These are phyloP conservation scores for Solanum dulcamara DNA, from an alignment of 257 asterid genomes.

Conservation along the genomic window DNA sequence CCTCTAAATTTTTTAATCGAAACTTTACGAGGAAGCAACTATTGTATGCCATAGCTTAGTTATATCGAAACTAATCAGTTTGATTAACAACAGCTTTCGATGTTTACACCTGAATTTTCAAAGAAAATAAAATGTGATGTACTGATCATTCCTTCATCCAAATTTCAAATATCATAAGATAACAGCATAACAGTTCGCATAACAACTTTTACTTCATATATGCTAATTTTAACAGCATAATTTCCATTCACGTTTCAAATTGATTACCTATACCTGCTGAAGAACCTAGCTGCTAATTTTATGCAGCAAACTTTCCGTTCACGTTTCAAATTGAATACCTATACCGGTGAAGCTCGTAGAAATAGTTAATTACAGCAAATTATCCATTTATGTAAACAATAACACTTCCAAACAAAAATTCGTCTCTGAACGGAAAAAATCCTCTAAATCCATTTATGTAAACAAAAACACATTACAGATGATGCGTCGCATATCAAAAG, in stretches of 20 bases:
- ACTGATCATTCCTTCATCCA: not conserved
- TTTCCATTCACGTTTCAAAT: no score
- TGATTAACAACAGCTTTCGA: not conserved
- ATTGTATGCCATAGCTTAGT: not conserved
- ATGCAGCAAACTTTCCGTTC: not conserved
- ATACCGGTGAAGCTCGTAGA: not conserved
- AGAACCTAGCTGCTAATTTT: not conserved
- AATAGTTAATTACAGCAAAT: not conserved
- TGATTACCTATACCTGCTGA: no score
- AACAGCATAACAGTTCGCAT: not conserved
- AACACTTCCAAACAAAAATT: not conserved
- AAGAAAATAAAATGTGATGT: not conserved
- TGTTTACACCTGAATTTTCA: not conserved
- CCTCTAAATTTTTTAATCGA: not conserved
- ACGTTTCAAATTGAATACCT: not conserved
- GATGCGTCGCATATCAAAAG: not conserved
- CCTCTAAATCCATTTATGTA: not conserved
- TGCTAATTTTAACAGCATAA: no score
- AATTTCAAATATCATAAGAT: not conserved
- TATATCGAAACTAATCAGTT: not conserved
- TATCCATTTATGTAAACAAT: not conserved
- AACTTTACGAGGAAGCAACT: not conserved
- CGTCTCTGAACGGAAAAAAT: not conserved
- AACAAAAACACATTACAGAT: not conserved
- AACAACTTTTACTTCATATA: not conserved